A percentile compares a stretch with the other conserved stretches of the same genome.
phyloP scores from a whole-genome alignment of 2,329 filamentous ascomycete species.

The Chalaropsis thielavioides region DNA sequence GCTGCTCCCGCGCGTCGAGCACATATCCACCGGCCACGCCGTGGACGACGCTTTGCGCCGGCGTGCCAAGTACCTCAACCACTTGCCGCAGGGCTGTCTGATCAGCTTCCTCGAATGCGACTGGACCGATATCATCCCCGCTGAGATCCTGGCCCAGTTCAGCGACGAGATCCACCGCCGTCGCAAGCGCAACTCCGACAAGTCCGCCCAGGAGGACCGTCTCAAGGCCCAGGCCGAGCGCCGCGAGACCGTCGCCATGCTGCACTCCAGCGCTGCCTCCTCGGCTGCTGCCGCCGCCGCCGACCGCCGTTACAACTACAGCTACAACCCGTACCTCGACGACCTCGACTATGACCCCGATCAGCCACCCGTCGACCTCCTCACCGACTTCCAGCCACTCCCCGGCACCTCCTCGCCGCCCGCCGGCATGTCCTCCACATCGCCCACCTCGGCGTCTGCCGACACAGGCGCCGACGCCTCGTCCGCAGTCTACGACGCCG shows the following conservation, averaged over 20 bases:
- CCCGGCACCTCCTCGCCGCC: slow-evolving; percentile 39
- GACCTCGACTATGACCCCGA: slow-evolving; percentile 14
- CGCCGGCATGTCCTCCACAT: slow-evolving; percentile 25
- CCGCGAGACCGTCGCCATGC: slow-evolving; percentile 56
- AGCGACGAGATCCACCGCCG: slow-evolving; percentile 60
- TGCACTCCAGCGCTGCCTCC: slow-evolving; percentile 31
- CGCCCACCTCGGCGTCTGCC: neutral
- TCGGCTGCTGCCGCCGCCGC: neutral
- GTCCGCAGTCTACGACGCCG: neutral
- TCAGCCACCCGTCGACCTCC: slow-evolving; percentile 33
- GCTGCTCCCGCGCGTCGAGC: slow-evolving; percentile 73
- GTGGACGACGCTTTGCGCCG: slow-evolving; percentile 75
- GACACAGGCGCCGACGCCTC: neutral
- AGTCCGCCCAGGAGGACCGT: slow-evolving; percentile 73
- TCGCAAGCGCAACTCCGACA: slow-evolving; percentile 64
- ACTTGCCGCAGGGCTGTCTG: slow-evolving; percentile 80
- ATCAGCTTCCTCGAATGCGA: slow-evolving; percentile 87
- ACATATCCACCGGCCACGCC: slow-evolving; percentile 74
- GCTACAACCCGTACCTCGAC: neutral
- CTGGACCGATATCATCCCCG: slow-evolving; percentile 77
- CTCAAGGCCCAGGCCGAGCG: slow-evolving; percentile 71
- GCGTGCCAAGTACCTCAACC: slow-evolving; percentile 71
- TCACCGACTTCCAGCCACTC: slow-evolving; percentile 50
- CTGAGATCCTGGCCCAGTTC: slow-evolving; percentile 62
- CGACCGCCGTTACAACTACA: neutral